Conservation (phyloP, 2,329 filamentous ascomycete genomes). For the Fusarium anthophilum region DNA sequence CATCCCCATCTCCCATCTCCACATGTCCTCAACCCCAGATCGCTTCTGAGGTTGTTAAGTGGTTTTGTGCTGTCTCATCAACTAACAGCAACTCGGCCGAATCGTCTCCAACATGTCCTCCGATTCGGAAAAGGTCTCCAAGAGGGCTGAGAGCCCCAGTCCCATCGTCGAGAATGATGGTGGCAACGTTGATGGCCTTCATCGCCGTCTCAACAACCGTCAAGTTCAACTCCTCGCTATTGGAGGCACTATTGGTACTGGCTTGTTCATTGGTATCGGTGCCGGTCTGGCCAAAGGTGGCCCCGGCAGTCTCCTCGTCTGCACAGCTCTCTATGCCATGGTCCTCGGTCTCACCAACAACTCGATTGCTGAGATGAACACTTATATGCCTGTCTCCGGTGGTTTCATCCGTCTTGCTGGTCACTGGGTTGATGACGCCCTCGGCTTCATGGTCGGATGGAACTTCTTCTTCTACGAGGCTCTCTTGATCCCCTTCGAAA, state of each 20-base stretch:
- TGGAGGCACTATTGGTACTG: constrained; percentile 30
- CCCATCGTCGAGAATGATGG: constrained; percentile 1
- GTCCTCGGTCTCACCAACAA: constrained; percentile 37
- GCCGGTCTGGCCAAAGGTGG: constrained; percentile 33
- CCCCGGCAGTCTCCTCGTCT: constrained; percentile 29
- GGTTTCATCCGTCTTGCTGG: constrained; percentile 35
- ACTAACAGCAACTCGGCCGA: constrained; percentile 16
- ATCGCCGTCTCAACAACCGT: constrained; percentile 36
- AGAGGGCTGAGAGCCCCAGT: constrained; percentile 16
- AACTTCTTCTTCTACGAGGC: constrained; percentile 49
- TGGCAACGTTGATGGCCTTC: constrained; percentile 24
- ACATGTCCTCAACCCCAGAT: constrained; percentile 21
- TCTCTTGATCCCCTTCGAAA: constrained; percentile 47
- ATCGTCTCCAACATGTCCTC: constrained; percentile 24
- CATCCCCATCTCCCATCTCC: not conserved
- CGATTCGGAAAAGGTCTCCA: constrained; percentile 24
- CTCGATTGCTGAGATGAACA: constrained; percentile 37
- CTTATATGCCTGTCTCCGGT: constrained; percentile 35
- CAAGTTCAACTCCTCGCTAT: constrained; percentile 35
- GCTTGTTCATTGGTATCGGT: constrained; percentile 33
- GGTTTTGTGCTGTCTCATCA: not conserved
- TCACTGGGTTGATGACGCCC: constrained; percentile 33
- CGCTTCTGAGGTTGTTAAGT: constrained; percentile 11
- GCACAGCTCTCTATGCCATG: constrained; percentile 31
- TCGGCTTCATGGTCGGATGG: constrained; percentile 43